These are phyloP conservation scores for Mucor mucedo DNA, from an alignment of 371 early-diverging fungal species.

Conservation along the genomic window DNA sequence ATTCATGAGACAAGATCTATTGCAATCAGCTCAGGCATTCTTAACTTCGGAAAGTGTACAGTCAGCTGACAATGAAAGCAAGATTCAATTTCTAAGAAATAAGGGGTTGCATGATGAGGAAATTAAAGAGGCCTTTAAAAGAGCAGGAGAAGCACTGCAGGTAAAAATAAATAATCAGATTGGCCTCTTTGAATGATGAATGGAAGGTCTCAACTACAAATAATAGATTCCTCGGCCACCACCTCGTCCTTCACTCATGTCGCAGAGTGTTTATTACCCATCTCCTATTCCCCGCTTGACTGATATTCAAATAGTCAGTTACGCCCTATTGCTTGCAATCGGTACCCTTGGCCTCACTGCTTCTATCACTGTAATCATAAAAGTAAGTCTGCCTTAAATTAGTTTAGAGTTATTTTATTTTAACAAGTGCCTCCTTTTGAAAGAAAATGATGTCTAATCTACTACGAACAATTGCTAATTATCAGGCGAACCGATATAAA, in stretches of 20 bases:
- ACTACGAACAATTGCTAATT: constrained; percentile 14
- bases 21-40: constrained; percentile 60
- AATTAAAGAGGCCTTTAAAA: constrained; percentile 60
- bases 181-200: too few relatives aligned
- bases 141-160: constrained; percentile 18
- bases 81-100: constrained; percentile 60
- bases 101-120: constrained; percentile 63
- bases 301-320: constrained; percentile 27
- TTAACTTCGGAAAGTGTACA: constrained; percentile 58
- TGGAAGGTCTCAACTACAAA: too few relatives aligned
- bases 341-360: constrained; percentile 41
- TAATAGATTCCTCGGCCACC: constrained; percentile 14
- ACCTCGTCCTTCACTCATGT: constrained; percentile 3
- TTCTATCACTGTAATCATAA: constrained; percentile 30
- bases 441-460: constrained; percentile 24
- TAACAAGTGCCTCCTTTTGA: neutral
- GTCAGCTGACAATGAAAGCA: constrained; percentile 59
- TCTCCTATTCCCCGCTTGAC: constrained; percentile 30
- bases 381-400: constrained; percentile 28
- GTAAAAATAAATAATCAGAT: too few relatives aligned
- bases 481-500: constrained; percentile 24
- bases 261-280: constrained; percentile 38
- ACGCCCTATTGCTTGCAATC: constrained; percentile 34
- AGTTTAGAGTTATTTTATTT: too few relatives aligned
- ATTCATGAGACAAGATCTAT: constrained; percentile 53